Evolutionary conservation across 495 filamentous ascomycete species (phyloP).

Genomic region (Penicillium robsamsonii): DNA sequence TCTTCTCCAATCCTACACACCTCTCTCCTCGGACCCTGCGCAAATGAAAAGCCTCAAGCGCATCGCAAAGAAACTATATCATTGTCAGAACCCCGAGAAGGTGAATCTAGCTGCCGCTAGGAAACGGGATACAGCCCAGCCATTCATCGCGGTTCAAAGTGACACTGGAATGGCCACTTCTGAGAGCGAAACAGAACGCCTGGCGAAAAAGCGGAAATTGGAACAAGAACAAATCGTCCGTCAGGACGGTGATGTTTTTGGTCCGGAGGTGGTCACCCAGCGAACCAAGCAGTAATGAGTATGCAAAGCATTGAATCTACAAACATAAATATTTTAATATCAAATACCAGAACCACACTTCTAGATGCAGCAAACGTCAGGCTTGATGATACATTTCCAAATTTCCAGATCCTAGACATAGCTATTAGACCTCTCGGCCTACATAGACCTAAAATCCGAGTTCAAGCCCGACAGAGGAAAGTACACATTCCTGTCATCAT

Average conservation of each 20-base stretch:
- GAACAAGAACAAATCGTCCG: conserved; percentile 28
- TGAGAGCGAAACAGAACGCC: conserved; percentile 43
- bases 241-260: conserved; percentile 38
- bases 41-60: conserved; percentile 53
- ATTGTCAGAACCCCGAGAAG: conserved; percentile 73
- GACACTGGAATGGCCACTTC: conserved; percentile 30
- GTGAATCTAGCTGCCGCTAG: conserved; percentile 41
- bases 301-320: not conserved
- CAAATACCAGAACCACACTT: not conserved
- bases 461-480: not conserved
- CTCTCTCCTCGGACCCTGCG: conserved; percentile 42
- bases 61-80: conserved; percentile 70
- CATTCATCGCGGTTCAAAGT: conserved; percentile 13
- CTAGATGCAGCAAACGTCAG: not conserved
- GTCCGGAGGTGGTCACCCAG: conserved; percentile 40
- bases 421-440: not conserved
- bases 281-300: conserved; percentile 31
- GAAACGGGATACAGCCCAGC: conserved; percentile 41
- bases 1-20: conserved; percentile 38
- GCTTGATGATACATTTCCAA: not conserved
- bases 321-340: not conserved
- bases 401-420: not conserved
- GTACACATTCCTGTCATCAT: no score
- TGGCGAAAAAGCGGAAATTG: conserved; percentile 46
- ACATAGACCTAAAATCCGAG: not conserved